Base-by-base conservation (phyloP, 352 stramenopile species). In the Phytophthora fragariaefolia region DNA sequence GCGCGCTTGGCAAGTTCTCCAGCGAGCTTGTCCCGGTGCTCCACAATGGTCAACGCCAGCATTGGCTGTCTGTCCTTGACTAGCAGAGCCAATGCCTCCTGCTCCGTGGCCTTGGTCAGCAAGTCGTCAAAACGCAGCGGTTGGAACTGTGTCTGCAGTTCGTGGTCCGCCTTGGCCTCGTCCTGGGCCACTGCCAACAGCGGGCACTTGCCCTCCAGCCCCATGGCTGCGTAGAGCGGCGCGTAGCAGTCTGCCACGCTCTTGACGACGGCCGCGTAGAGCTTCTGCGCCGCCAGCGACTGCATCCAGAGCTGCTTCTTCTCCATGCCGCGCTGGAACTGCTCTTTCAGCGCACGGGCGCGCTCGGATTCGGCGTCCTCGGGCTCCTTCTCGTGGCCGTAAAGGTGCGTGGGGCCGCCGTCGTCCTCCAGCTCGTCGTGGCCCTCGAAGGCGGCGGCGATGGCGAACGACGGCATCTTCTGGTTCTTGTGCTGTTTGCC, bases 241-340 rank as follows among this genome's bases (percentile, higher is more conserved):
- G 74, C 76, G 71, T 92, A 92, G 60, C 81, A 90, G 47, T 92
- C 83, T 23, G 61, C 66, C 13, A 90, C 79, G 45, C 66, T 69
- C 50, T 87, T 81, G 38, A 90, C 49, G 24, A 92, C 18, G 36
- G 66, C 58, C 8, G 63, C 61, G 34, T 73, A 84, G 26, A 77
- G 57, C 20, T 77, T 68, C 50, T 77, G 57, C 20, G 74, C 51
- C 2, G 66, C 75, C 42, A 90, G 77, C 46, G 62, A 60, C 59
- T 80, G 72, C 79, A 91, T 85, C 80, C 80, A 91, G 56, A 68
- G 49, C 58, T 76, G 83, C 64, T 91, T 91, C 58, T 83, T 81
- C 51, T 86, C 80, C 79, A 91, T 79, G 4, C 70, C 83, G n/a
- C 63, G 54, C 9, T 77, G 68, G 22, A 91, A 83, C 34, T 80